These are phyloP conservation scores for Cicer judaicum DNA, from an alignment of 306 rosid species.

Conservation along the genomic window DNA sequence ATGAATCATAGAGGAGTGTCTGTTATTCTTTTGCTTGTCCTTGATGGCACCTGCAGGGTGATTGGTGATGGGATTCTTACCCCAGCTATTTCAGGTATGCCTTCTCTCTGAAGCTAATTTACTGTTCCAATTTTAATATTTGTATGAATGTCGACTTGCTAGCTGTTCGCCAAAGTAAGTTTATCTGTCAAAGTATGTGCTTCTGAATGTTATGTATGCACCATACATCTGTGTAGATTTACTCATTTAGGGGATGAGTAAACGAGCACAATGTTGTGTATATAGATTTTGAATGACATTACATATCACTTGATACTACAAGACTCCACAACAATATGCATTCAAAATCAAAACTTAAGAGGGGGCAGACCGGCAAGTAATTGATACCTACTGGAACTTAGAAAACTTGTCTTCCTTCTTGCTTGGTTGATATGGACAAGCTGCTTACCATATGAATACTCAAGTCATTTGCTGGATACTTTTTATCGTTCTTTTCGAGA, in stretches of 20 bases:
- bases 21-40: constrained; percentile 81
- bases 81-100: constrained; percentile 86
- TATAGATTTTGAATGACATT: constrained; percentile 29
- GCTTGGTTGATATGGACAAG: constrained; percentile 5
- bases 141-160: constrained; percentile 21
- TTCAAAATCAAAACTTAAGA: constrained; percentile 16
- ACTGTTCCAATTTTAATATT: constrained; percentile 15
- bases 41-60: constrained; percentile 91
- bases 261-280: constrained; percentile 1
- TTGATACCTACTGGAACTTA: not conserved
- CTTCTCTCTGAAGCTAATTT: constrained; percentile 39
- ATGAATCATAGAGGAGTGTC: constrained; percentile 59
- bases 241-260: constrained; percentile 18
- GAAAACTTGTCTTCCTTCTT: not conserved
- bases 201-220: constrained; percentile 6
- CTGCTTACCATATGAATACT: not conserved
- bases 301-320: constrained; percentile 18
- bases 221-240: constrained; percentile 4
- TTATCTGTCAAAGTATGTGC: constrained; percentile 24
- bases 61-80: constrained; percentile 96
- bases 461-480: not conserved
- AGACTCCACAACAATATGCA: not conserved
- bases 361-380: not conserved
- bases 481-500: not conserved
- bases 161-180: constrained; percentile 17